Base-by-base conservation (phyloP, 2,329 filamentous ascomycete species). In the Hypoxylon sp. region DNA sequence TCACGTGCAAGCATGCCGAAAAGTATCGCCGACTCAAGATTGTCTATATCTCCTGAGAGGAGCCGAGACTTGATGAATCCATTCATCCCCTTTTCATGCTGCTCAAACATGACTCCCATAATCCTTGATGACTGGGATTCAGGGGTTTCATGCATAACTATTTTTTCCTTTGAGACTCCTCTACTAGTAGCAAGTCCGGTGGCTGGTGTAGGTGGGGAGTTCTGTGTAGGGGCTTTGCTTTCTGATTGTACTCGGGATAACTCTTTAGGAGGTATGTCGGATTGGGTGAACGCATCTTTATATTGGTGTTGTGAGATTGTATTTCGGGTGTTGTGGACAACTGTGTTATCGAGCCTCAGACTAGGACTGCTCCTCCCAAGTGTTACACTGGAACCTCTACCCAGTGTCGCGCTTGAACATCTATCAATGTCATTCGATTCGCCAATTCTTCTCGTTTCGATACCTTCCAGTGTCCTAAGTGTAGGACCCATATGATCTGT, bases 71-170 rank as follows among this genome's bases (percentile, higher is more conserved):
- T 27, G 35, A 57, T 23, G 26, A 51, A 51, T 26, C 25, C 40
- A 16, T 41, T 42, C 8, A 51, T 40, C n/a, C 51, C 51, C 12
- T 31, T 31, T 34, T 36, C 38, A 9, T 46, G 15, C 7, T 55
- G 47, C 13, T 7, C 17, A 17, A 8, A 2, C 20, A 51, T 15
- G 2, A 49, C 20, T 23, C 38, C 41, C 6, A 42, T 40, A 19
- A 57, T 45, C 23, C 31, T 43, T 7, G 35, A 38, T 23, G 51
- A n/a, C 3, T 35, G 42, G 5, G 19, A 16, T 2, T 27, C 21
- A 17, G 36, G 13, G 12, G 15, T 31, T 15, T 44, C 26, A 19
- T 17, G 19, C n/a, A 13, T 38, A n/a, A 12, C 2, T 15, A 19
- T 25, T 11, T 20, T 31, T 34, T 31, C 34, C 17, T 12, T 13